phyloP scores from a whole-genome alignment of 1,139 yeast species.

The Pichia sorboxylosa region DNA sequence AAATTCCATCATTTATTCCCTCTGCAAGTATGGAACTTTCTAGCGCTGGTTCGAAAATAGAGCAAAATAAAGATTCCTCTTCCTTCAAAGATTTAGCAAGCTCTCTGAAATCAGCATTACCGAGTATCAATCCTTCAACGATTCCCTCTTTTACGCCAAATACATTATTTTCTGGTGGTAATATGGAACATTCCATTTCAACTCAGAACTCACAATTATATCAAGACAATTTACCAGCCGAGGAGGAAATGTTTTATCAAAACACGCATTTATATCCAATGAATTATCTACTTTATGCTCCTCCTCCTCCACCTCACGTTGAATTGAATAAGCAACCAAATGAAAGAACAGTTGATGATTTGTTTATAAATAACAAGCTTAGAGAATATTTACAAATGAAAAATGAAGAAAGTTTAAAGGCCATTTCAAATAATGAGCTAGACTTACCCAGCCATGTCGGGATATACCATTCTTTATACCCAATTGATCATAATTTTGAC shows the following conservation, averaged over 20 bases:
- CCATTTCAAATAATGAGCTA: conserved; percentile 39
- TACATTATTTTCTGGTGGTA: too few relatives aligned
- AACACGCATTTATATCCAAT: conserved; percentile 40
- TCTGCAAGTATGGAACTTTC: not conserved
- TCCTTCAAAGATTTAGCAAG: conserved; percentile 5
- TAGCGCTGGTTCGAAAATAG: not conserved
- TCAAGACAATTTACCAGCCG: too few relatives aligned
- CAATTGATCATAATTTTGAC: conserved; percentile 57
- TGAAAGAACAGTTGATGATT: conserved; percentile 54
- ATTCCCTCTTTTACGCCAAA: conserved; percentile 26
- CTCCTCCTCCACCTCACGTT: conserved; percentile 70
- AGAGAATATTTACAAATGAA: conserved; percentile 63
- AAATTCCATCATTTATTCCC: conserved; percentile 49
- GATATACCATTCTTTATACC: conserved; percentile 75
- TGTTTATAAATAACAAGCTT: conserved; percentile 63
- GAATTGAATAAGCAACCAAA: conserved; percentile 50
- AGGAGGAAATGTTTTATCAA: conserved; percentile 21
- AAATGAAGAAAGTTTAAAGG: conserved; percentile 73
- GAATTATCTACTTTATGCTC: conserved; percentile 84
- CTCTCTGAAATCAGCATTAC: conserved; percentile 6
- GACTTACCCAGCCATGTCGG: conserved; percentile 68
- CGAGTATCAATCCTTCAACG: conserved; percentile 21
- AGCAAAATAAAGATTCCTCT: not conserved
- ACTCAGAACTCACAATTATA: too few relatives aligned
- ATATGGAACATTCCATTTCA: too few relatives aligned